Percentiles rank a stretch among this genome's conserved stretches.
Conservation (phyloP, 805 yeast species). For the Kregervanrija fluxuum region DNA sequence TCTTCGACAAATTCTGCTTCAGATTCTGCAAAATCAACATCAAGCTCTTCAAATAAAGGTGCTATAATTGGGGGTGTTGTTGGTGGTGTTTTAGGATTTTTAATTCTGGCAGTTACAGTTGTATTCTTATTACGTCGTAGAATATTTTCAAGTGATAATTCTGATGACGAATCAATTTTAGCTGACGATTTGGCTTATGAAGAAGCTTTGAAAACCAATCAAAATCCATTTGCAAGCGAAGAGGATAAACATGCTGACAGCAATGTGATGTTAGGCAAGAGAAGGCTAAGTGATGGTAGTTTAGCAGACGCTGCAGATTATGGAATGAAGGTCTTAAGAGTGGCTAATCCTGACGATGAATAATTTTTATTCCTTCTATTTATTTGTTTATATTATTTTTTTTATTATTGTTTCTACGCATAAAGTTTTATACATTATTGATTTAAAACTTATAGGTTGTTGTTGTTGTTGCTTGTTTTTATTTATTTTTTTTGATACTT, state of each 20-base stretch:
- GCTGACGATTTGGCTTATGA: conserved; percentile 51
- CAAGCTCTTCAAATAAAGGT: conserved; percentile 15
- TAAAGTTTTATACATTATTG: too few species aligned
- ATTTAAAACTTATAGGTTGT: too few species aligned
- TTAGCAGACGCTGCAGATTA: conserved; percentile 82
- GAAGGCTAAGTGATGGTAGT: conserved; percentile 79
- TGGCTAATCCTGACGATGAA: conserved; percentile 73
- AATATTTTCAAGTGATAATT: conserved; percentile 24
- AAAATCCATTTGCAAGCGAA: conserved; percentile 58
- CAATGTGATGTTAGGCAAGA: conserved; percentile 71
- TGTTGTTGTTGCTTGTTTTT: too few species aligned
- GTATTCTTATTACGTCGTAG: conserved; percentile 30
- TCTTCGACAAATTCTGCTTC: conserved; percentile 14
- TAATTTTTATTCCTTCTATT: neutral
- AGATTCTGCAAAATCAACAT: conserved; percentile 12
- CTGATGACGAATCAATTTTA: conserved; percentile 31
- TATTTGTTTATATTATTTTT: neutral
- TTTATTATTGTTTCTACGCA: neutral
- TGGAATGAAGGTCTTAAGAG: conserved; percentile 71
- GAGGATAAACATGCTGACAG: conserved; percentile 34
- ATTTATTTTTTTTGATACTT: too few species aligned
- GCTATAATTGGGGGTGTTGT: conserved; percentile 32
- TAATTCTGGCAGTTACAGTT: conserved; percentile 18
- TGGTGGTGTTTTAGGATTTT: conserved; percentile 29
- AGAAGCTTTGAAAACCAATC: conserved; percentile 47